Evolutionary conservation across 257 asterid genomes (phyloP).

Genomic region (Catharanthus roseus): DNA sequence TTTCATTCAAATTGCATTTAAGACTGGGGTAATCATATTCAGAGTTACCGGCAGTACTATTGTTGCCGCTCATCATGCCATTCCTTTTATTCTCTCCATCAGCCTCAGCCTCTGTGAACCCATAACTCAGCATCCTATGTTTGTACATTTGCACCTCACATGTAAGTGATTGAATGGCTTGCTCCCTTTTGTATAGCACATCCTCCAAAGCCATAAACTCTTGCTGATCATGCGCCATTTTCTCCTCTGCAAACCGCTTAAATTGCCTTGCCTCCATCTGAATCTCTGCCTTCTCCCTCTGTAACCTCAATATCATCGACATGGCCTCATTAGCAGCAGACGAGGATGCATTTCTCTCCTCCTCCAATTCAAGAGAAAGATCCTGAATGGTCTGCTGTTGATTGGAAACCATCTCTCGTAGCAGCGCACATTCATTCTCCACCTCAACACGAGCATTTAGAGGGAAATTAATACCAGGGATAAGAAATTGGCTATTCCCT

Average conservation of each 20-base stretch:
- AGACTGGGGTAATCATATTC: conserved; percentile 62
- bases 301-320: conserved; percentile 95
- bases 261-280: conserved; percentile 94
- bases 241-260: conserved; percentile 84
- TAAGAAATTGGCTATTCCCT: conserved; percentile 25
- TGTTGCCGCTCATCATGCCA: conserved; percentile 31
- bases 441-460: conserved; percentile 69
- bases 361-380: conserved; percentile 74
- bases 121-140: conserved; percentile 87
- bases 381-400: conserved; percentile 74
- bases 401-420: conserved; percentile 69
- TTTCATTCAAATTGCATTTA: conserved; percentile 56
- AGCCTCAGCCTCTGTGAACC: conserved; percentile 61
- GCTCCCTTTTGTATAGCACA: conserved; percentile 83
- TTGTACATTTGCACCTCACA: conserved; percentile 73
- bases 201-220: conserved; percentile 71
- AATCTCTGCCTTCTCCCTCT: conserved; percentile 84
- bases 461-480: conserved; percentile 45
- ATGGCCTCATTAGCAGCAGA: conserved; percentile 96
- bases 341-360: conserved; percentile 89
- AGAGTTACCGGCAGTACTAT: conserved; percentile 38
- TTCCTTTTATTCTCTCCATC: conserved; percentile 39
- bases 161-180: conserved; percentile 61
- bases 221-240: conserved; percentile 85
- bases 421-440: conserved; percentile 69